Percentiles rank a stretch among this genome's conserved stretches.
phyloP scores from a whole-genome alignment of 2,329 filamentous ascomycete species.

The Didymella keratinophila region DNA sequence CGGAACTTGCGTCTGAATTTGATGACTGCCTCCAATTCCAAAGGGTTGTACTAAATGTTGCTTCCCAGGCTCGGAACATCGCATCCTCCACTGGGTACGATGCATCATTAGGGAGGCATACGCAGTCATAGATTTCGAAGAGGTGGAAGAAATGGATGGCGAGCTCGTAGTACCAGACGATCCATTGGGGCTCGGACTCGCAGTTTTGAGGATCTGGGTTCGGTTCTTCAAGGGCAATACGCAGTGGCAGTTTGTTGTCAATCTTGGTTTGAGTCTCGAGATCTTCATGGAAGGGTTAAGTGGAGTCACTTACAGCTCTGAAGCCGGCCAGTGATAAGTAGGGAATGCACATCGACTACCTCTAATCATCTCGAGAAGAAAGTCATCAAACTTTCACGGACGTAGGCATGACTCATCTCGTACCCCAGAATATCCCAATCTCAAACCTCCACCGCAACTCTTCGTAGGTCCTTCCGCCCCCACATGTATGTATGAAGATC shows the following conservation, averaged over 20 bases:
- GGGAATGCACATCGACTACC: background rate
- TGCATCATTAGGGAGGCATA: conserved; percentile 58
- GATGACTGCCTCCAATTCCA: background rate
- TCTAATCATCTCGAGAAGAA: background rate
- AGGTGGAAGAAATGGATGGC: conserved; percentile 20
- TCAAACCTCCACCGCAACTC: background rate
- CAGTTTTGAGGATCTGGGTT: conserved; percentile 57
- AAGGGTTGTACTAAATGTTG: background rate
- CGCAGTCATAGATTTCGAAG: conserved; percentile 47
- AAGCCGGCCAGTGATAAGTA: background rate
- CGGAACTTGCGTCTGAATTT: background rate
- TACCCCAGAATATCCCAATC: conserved; percentile 4
- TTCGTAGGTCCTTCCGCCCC: background rate
- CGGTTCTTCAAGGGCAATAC: conserved; percentile 59
- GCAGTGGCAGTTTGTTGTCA: conserved; percentile 59
- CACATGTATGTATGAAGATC: conserved; percentile 5
- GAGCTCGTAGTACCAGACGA: conserved; percentile 28
- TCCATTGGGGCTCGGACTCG: conserved; percentile 48
- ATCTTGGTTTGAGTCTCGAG: conserved; percentile 54
- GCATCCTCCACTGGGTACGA: conserved; percentile 58
- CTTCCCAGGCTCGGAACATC: conserved; percentile 48
- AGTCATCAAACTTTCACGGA: too few relatives aligned
- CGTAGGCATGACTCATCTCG: background rate
- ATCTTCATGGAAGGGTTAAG: conserved; percentile 11
- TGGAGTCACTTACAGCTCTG: background rate